A percentile compares a stretch with the other conserved stretches of the same genome.
Evolutionary conservation across 257 asterid genomes (phyloP).

Genomic region (Mentha longifolia): DNA sequence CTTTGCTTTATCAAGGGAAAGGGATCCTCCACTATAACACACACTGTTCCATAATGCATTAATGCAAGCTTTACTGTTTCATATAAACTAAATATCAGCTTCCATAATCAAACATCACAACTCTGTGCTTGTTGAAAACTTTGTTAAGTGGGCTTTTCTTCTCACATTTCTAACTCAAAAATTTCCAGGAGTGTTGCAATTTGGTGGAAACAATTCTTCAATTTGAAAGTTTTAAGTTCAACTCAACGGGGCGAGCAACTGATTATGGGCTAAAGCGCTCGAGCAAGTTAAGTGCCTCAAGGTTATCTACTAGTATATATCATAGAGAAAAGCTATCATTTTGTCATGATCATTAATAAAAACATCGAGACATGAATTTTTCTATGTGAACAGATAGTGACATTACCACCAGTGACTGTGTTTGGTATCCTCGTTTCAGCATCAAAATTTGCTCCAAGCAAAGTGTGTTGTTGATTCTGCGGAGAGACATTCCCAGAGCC

Average conservation of each 20-base stretch:
- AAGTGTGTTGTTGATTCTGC: slow-evolving; percentile 24
- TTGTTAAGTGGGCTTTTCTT: slow-evolving; percentile 10
- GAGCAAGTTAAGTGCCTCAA: slow-evolving; percentile 25
- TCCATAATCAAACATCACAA: neutral
- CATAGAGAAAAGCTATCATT: slow-evolving; percentile 2
- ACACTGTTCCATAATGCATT: neutral
- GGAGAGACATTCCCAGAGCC: slow-evolving; percentile 32
- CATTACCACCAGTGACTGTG: slow-evolving; percentile 43
- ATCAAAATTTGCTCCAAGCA: slow-evolving; percentile 34
- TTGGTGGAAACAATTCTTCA: slow-evolving; percentile 3
- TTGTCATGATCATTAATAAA: neutral
- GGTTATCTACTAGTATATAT: slow-evolving; percentile 10
- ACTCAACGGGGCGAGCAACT: slow-evolving; percentile 12
- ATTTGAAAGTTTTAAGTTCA: slow-evolving; percentile 1
- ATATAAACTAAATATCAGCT: neutral
- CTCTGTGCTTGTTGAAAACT: neutral
- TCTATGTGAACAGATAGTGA: slow-evolving; percentile 15
- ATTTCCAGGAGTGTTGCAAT: slow-evolving; percentile 21
- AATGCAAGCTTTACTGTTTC: neutral
- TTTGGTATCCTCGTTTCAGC: slow-evolving; percentile 20
- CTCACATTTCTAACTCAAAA: slow-evolving; percentile 8
- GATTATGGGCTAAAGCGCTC: neutral
- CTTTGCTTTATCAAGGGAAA: neutral
- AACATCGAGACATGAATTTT: neutral
- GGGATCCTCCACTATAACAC: no score